Conservation (phyloP, 2,329 filamentous ascomycete genomes). For the Claviceps pusilla region DNA sequence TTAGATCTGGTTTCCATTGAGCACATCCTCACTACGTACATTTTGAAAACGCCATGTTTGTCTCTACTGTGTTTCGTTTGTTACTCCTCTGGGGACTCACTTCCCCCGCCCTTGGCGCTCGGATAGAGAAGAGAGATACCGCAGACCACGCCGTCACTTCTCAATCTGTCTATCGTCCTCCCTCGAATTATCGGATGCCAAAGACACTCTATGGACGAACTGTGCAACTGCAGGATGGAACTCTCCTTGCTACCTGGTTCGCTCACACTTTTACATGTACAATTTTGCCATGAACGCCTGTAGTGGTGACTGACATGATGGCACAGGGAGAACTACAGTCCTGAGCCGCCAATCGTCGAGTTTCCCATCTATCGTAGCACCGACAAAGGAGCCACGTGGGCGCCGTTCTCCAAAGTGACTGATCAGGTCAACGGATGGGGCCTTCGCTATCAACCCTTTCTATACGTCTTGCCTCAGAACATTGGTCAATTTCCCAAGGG, state of each 20-base stretch:
- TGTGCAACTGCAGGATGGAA: neutral
- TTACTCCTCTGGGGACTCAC: neutral
- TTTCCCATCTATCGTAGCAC: neutral
- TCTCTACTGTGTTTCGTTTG: neutral
- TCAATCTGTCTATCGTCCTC: neutral
- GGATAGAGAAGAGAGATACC: neutral
- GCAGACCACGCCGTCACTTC: neutral
- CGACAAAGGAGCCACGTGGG: neutral
- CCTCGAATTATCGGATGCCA: neutral
- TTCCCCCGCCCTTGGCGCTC: neutral
- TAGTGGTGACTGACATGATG: neutral
- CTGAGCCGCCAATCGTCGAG: neutral
- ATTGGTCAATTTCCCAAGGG: neutral
- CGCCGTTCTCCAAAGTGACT: neutral
- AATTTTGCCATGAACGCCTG: too few species aligned
- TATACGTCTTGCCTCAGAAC: neutral
- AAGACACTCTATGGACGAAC: neutral
- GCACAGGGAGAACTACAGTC: neutral
- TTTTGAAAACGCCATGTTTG: neutral
- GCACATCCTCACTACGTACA: neutral
- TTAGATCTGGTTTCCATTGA: neutral
- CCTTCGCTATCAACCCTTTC: neutral
- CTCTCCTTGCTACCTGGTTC: neutral
- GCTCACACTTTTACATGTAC: neutral
- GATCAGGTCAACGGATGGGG: conserved; percentile 1